Evolutionary conservation across 108 stramenopile species (phyloP).

Genomic region (Skeletonema costatum): DNA sequence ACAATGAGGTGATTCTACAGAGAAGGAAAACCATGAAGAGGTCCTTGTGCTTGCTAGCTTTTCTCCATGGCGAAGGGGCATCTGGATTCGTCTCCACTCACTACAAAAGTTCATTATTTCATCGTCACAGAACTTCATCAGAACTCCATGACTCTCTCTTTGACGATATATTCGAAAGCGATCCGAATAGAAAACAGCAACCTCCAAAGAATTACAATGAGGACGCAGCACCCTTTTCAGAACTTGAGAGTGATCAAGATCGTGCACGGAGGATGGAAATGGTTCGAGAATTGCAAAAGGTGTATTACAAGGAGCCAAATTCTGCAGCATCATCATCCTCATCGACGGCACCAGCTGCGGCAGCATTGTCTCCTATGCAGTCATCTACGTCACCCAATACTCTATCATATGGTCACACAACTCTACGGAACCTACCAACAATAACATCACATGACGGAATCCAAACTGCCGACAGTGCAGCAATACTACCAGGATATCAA

Average conservation of each 20-base stretch:
- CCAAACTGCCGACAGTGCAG: background rate
- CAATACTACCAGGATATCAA: constrained; percentile 58
- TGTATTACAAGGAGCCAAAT: constrained; percentile 16
- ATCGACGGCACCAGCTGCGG: background rate
- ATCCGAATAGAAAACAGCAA: background rate
- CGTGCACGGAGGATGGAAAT: constrained; percentile 38
- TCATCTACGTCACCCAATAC: background rate
- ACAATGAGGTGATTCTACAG: background rate
- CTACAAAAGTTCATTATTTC: background rate
- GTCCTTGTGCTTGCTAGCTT: background rate
- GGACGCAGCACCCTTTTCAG: constrained; percentile 35
- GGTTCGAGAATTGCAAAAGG: constrained; percentile 32
- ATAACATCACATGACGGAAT: constrained; percentile 10
- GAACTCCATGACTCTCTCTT: background rate
- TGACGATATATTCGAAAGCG: background rate
- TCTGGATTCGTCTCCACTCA: background rate
- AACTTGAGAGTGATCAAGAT: constrained; percentile 15
- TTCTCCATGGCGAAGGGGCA: background rate
- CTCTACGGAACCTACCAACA: constrained; percentile 13
- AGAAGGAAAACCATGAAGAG: background rate
- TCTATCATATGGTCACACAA: constrained; percentile 2
- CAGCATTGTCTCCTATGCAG: background rate
- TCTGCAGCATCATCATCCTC: background rate
- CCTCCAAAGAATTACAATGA: constrained; percentile 22
- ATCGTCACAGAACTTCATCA: background rate